phyloP scores from a whole-genome alignment of 768 basidiomycete genomes.

The Lentinula aciculospora region DNA sequence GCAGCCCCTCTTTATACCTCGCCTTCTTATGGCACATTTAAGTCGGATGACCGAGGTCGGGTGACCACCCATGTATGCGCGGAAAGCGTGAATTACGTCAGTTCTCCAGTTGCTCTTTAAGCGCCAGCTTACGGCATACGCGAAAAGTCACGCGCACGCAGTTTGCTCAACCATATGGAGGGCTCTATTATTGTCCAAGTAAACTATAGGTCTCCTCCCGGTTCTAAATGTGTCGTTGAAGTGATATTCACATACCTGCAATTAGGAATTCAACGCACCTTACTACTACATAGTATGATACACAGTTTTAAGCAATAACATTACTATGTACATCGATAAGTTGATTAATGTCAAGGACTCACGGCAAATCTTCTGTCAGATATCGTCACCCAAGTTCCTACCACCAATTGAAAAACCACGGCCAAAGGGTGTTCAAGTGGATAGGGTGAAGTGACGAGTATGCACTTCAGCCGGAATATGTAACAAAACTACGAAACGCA shows the following conservation, averaged over 20 bases:
- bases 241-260: no score
- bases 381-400: background rate
- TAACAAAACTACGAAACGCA: slow-evolving; percentile 53
- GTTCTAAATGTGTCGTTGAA: no score
- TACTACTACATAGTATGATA: no score
- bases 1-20: background rate
- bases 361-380: no score
- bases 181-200: no score
- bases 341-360: no score
- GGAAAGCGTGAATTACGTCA: slow-evolving; percentile 4
- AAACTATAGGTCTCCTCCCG: no score
- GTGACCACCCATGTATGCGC: slow-evolving; percentile 11
- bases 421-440: background rate
- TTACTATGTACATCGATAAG: background rate
- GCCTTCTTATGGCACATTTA: background rate
- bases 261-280: no score
- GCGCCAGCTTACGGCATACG: no score
- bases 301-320: background rate
- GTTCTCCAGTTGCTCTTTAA: no score
- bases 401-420: background rate
- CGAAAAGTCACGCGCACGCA: no score
- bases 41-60: slow-evolving; percentile 9
- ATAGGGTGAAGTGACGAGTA: background rate
- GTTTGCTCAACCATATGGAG: no score
- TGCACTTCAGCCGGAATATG: slow-evolving; percentile 7